Evolutionary conservation across 176 grass and related monocot genomes (phyloP), one percentile per base, ranked within the genome.

Genomic region (Carex cristatella): DNA sequence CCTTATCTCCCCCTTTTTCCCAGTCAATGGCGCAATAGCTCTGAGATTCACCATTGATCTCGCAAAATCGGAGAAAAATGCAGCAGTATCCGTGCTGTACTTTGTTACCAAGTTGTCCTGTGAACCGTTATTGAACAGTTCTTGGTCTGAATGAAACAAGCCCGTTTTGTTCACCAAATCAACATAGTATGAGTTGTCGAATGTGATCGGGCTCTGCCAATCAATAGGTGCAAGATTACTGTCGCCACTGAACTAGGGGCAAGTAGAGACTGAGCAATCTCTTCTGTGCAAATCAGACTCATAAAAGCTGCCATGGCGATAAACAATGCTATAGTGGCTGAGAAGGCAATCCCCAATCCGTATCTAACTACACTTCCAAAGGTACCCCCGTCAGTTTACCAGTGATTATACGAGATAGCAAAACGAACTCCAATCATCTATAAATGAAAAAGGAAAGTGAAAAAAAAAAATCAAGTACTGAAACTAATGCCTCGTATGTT

Each of bases 121-220:
- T 3, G 91, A 92, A 1, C 32, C 85, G 33, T 83, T 60, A 10
- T 88, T 92, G 88, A 94, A 94, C 65, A 97, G 88, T 85, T 88
- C 90, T 88, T 94, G 92, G 53, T 94, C 92, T 0, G 92, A 97
- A 89, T 86, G 94, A 23, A 97, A 92, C 28, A 94, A 87, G 31
- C 90, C 90, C 18, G 67, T 69, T 49, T 10, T 44, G 0, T 7
- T 13, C 51, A 90, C 55, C 10, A 97, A 83, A 84, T 97, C 86
- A 19, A 14, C 33, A 55, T 87, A 97, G 90, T 89, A 97, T 0
- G 46, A 62, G 74, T 89, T 94, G 94, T 92, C 94, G 86, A 97
- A 97, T 30, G 2, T 38, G 2, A 58, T 63, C 19, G 88, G 81
- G 15, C 65, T 94, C 81, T 83, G 33, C 7, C 10, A 46, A 86